Evolutionary conservation across 495 filamentous ascomycete genomes (phyloP), one percentile per base, ranked within the genome.

Genomic region (Aspergillus leporis): DNA sequence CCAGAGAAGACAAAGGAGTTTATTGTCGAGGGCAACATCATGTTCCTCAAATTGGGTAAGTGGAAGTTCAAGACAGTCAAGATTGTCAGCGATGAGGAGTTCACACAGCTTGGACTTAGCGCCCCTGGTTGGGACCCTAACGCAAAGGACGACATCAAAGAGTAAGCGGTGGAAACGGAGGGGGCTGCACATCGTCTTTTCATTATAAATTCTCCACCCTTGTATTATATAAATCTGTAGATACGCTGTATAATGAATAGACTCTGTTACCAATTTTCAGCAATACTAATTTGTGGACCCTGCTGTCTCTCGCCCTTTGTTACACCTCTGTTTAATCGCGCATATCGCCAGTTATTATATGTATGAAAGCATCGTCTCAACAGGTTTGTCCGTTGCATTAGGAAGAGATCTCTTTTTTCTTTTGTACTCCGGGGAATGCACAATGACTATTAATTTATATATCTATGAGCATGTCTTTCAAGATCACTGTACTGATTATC

Each of bases 41-140:
- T 96, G 45, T 81, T 95, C 58, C 71, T 96, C 21, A 83, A 91
- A 62, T 71, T 83, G 31, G 91, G 91, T 32, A 96, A 96, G 72
- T 88, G 89, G 80, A 92, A 92, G 66, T 73, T 94, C 34, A 85
- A 86, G 51, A 73, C 92, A 47, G 78, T 95, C 49, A 75, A 87
- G 61, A 80, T 96, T 59, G 76, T 95, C 16, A 79, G 79, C 59
- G 90, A 95, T 66, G 81, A 87, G 57, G 85, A 90, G 51, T 96
- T 78, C 59, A 74, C 74, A 34, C 56, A 66, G 36, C 58, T 64
- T 46, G 78, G 78, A 0, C 60, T 80, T 23, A 73, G 66, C n/a
- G 74, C 71, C 40, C 78, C 77, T 25, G 78, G 74, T 7, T 78
- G 78, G 74, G 72, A 75, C 25, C 45, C 60, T 21, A 36, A 53